Conservation (phyloP, 768 basidiomycete genomes). For the Clavaria fumosa region DNA sequence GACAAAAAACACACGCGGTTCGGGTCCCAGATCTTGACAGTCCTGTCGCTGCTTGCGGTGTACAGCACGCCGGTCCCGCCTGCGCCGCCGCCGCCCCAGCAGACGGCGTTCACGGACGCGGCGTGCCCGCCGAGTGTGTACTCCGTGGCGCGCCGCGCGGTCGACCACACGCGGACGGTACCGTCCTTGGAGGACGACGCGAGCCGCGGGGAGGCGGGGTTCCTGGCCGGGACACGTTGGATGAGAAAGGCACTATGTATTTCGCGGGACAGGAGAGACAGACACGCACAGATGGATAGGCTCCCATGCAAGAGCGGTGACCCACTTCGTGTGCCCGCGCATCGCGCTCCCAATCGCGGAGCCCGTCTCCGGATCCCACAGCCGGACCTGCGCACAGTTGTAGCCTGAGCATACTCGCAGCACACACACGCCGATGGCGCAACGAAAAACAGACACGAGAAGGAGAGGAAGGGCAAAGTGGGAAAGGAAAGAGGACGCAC, state of each 20-base stretch:
- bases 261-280: slow-evolving; percentile 2
- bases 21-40: slow-evolving; percentile 90
- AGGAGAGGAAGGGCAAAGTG: background rate
- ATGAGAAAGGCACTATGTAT: slow-evolving; percentile 6
- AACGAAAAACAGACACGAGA: slow-evolving; percentile 3
- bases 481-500: slow-evolving; percentile 24
- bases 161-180: slow-evolving; percentile 90
- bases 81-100: slow-evolving; percentile 81
- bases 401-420: too few relatives aligned
- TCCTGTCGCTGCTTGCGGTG: slow-evolving; percentile 89
- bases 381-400: too few relatives aligned
- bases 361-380: slow-evolving; percentile 92
- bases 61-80: slow-evolving; percentile 61
- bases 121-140: slow-evolving; percentile 88
- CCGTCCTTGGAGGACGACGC: slow-evolving; percentile 95
- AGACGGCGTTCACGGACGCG: slow-evolving; percentile 86
- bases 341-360: slow-evolving; percentile 79
- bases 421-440: too few relatives aligned
- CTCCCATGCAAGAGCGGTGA: slow-evolving; percentile 91
- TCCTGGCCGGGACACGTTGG: slow-evolving; percentile 30
- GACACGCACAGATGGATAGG: slow-evolving; percentile 73
- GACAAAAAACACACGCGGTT: slow-evolving; percentile 41
- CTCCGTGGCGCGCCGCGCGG: slow-evolving; percentile 50
- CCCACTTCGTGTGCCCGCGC: slow-evolving; percentile 92
- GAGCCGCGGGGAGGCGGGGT: slow-evolving; percentile 61